Evolutionary conservation across 495 filamentous ascomycete species (phyloP).

Genomic region (Talaromyces wortmannii): DNA sequence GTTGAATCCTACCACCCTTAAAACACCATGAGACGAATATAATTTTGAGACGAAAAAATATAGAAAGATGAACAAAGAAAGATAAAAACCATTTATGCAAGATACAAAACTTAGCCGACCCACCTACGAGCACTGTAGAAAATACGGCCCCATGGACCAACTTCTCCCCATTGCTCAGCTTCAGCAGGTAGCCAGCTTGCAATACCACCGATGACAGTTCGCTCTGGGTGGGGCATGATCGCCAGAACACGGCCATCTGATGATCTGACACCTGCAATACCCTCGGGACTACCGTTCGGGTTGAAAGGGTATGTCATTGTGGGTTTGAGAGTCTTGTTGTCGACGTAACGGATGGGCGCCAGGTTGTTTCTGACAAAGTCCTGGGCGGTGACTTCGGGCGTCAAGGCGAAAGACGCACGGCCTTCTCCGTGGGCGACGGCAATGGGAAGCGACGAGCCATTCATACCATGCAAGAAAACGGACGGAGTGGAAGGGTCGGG

Average conservation of each 20-base stretch:
- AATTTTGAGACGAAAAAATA: too few relatives aligned
- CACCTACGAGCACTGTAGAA: conserved; percentile 77
- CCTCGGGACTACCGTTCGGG: conserved; percentile 84
- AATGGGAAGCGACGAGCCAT: conserved; percentile 76
- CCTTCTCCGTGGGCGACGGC: conserved; percentile 91
- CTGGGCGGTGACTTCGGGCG: conserved; percentile 24
- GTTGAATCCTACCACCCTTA: too few relatives aligned
- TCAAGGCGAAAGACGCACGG: conserved; percentile 63
- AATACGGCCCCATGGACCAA: conserved; percentile 79
- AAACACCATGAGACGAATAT: too few relatives aligned
- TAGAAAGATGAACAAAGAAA: too few relatives aligned
- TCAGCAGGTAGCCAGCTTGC: conserved; percentile 66
- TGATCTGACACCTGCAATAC: conserved; percentile 77
- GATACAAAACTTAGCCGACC: conserved; percentile 48
- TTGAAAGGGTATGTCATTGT: conserved; percentile 88
- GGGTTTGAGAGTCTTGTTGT: conserved; percentile 61
- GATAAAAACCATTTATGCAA: neutral
- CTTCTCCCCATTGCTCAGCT: conserved; percentile 71
- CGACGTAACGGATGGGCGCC: conserved; percentile 73
- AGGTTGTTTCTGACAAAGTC: conserved; percentile 55
- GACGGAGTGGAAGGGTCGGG: conserved; percentile 49
- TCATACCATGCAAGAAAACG: conserved; percentile 94
- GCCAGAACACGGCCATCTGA: conserved; percentile 80
- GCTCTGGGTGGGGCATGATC: conserved; percentile 95
- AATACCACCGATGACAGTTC: conserved; percentile 79